These are phyloP conservation scores for Nigrospora oryzae DNA, from an alignment of 2,329 filamentous ascomycete species.

Conservation along the genomic window DNA sequence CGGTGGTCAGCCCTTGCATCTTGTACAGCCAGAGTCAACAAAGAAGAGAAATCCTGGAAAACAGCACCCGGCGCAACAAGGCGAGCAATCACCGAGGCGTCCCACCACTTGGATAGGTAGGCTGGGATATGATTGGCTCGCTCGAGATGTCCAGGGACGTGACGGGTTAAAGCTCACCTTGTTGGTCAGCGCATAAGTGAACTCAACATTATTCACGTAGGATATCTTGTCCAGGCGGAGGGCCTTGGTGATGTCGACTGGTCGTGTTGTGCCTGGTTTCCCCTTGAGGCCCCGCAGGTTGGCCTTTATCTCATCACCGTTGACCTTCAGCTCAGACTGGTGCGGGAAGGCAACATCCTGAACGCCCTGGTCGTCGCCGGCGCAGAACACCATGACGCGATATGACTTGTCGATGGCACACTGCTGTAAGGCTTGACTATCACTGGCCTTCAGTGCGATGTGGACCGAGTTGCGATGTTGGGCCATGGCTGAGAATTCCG, in stretches of 20 bases:
- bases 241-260: slow-evolving; percentile 78
- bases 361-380: slow-evolving; percentile 49
- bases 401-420: slow-evolving; percentile 53
- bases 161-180: slow-evolving; percentile 50
- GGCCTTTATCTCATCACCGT: slow-evolving; percentile 79
- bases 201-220: slow-evolving; percentile 69
- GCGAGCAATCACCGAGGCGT: neutral
- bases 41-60: neutral
- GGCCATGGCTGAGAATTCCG: slow-evolving; percentile 40
- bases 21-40: neutral
- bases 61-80: neutral
- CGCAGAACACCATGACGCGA: slow-evolving; percentile 78
- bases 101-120: slow-evolving; percentile 8
- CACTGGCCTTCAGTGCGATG: slow-evolving; percentile 38
- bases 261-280: slow-evolving; percentile 87
- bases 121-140: slow-evolving; percentile 13
- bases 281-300: slow-evolving; percentile 94
- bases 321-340: slow-evolving; percentile 87
- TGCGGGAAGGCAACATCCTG: slow-evolving; percentile 86
- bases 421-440: slow-evolving; percentile 41
- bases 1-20: neutral
- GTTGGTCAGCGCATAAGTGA: slow-evolving; percentile 86
- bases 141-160: slow-evolving; percentile 13
- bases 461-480: slow-evolving; percentile 40
- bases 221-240: slow-evolving; percentile 58